Base-by-base conservation (phyloP, 176 grass and related monocot genomes). In the Rhipidocladum racemiflorum region DNA sequence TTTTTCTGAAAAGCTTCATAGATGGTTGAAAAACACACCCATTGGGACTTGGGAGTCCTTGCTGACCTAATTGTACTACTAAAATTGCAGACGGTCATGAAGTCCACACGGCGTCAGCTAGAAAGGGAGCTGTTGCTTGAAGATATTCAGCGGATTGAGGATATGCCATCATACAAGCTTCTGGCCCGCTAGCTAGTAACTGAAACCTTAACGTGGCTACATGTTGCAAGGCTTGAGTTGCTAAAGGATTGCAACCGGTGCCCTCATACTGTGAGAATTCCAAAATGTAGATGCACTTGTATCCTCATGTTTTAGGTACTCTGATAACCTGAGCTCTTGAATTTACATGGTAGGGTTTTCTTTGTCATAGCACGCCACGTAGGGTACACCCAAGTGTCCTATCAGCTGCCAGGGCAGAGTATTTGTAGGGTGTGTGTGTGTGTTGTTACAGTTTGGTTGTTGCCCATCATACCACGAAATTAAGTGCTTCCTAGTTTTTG, bases 121-220 rank as follows among this genome's bases (percentile, higher is more conserved):
- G 95, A 98, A 89, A 88, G 85, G 84, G 95, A 97, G 78, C 51
- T 97, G 64, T 50, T 97, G 83, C 74, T 89, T 67, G 92, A 97
- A 84, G 88, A 94, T 83, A 80, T 94, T 77, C 92, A 92, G 78
- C 84, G 75, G 40, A 85, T 97, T 43, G 95, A 93, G 81, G 92
- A 93, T 69, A 93, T 95, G 88, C 95, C 90, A 16, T 95, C 95
- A 21, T 98, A 91, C 63, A 91, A 79, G 61, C 92, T 90, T 86
- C 90, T 98, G 56, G 71, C 79, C 32, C 88, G 88, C 76, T 98
- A 98, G 88, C 82, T 87, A 87, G 87, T 72, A 83, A 85, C 70
- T 83, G 82, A 91, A 83, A 77, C 65, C 59, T 87, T 91, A 84
- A 90, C 87, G 82, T 84, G 70, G 68, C 43, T 78, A 85, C 70